Evolutionary conservation across 179 eudicot genomes (phyloP), one percentile per base, ranked within the genome.

Genomic region (Amaranthus tricolor): DNA sequence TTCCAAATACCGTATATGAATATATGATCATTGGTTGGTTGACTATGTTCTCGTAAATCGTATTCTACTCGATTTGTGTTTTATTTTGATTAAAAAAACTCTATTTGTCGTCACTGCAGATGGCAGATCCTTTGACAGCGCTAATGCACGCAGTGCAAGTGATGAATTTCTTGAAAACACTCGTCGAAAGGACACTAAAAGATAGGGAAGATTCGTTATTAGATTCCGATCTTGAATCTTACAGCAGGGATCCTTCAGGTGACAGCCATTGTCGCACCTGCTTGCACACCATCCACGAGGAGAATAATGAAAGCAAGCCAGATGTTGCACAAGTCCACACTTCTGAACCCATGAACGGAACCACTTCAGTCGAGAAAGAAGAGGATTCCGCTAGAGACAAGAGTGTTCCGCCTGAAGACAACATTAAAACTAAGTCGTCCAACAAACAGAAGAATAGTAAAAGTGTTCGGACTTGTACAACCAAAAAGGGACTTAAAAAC

Each of bases 121-220:
- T 95, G 89, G 82, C 88, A 47, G 99, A 95, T 80, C 97, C 99
- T 58, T 87, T 95, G 77, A 95, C 96, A 8, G 97, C 99, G 68
- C 60, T 95, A 60, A 93, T 95, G 97, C 88, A 84, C 44, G 96
- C 99, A 20, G 99, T 95, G 66, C 98, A 94, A 79, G 98, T 90
- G 62, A 92, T 94, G 98, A 92, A 94, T 71, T 90, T 94, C 70
- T 95, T 95, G 55, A 95, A 90, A 85, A 90, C 93, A 5, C 88
- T 95, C 24, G 89, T 93, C 6, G 86, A 72, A 55, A 89, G 81
- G 78, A 93, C 95, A 16, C 71, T 95, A 17, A 82, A 83, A 82
- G 97, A 90, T 72, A 84, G 99, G 75, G 88, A 85, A 76, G 99
- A 95, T 40, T 67, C 82, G 49, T 19, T 83, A 13, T 64, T 87